Conservation (phyloP, 1,284 basidiomycete genomes). For the Fomitiporia mediterranea region DNA sequence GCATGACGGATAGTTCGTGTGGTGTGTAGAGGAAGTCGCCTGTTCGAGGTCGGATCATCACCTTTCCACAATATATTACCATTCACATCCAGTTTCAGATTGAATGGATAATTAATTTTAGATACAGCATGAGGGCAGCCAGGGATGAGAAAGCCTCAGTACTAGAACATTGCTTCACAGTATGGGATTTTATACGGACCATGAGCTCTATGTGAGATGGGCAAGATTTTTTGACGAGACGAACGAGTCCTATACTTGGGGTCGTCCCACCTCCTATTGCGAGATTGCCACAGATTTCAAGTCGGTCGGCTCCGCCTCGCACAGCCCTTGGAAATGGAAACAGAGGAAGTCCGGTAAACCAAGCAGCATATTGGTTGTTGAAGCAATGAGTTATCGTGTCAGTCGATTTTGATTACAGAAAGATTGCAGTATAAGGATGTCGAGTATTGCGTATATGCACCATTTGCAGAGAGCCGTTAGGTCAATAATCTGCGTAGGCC, state of each 20-base stretch:
- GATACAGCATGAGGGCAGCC: not conserved
- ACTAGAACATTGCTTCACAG: not conserved
- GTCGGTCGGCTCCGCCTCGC: conserved; percentile 62
- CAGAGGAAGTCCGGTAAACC: not conserved
- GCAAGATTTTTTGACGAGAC: conserved; percentile 43
- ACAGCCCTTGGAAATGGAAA: conserved; percentile 47
- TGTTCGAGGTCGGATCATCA: conserved; percentile 72
- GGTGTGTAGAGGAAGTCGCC: conserved; percentile 74
- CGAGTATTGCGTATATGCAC: too few species aligned
- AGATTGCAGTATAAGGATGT: too few species aligned
- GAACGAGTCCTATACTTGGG: conserved; percentile 67
- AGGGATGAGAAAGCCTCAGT: not conserved
- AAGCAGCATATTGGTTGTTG: not conserved
- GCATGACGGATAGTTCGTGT: conserved; percentile 64
- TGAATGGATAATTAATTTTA: not conserved
- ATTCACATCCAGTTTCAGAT: not conserved
- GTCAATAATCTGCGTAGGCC: too few species aligned
- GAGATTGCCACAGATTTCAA: conserved; percentile 76
- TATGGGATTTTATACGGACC: conserved; percentile 37
- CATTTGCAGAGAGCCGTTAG: too few species aligned
- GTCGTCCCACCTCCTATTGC: conserved; percentile 73
- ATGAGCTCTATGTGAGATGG: conserved; percentile 53
- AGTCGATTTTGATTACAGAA: too few species aligned
- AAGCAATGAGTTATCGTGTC: not conserved
- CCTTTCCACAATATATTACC: conserved; percentile 35